These are phyloP conservation scores for Croton setiger DNA, from an alignment of 441 rosid genomes.

Conservation along the genomic window DNA sequence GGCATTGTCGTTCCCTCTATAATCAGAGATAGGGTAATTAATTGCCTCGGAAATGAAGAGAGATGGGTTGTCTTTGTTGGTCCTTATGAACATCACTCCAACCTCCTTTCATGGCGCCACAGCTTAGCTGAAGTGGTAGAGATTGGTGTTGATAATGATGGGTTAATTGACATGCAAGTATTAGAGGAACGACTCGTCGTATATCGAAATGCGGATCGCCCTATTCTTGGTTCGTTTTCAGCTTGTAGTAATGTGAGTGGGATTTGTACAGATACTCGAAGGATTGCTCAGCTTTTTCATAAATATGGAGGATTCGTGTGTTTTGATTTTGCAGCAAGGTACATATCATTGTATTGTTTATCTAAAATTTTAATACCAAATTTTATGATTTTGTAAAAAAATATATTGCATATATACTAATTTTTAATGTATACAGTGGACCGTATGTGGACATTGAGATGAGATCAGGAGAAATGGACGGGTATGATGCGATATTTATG, in stretches of 20 bases:
- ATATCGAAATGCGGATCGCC: constrained; percentile 31
- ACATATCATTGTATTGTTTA: background rate
- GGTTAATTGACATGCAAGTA: constrained; percentile 32
- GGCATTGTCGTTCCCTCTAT: constrained; percentile 50
- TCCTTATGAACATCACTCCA: constrained; percentile 73
- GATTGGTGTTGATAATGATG: constrained; percentile 19
- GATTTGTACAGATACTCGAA: constrained; percentile 39
- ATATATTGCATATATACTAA: too few relatives aligned
- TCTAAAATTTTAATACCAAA: too few relatives aligned
- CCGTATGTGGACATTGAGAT: constrained; percentile 57
- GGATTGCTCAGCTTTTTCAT: constrained; percentile 50
- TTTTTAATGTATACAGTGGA: too few relatives aligned
- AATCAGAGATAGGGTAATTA: constrained; percentile 32
- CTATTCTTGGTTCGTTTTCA: constrained; percentile 55
- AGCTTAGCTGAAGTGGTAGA: constrained; percentile 6
- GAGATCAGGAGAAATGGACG: constrained; percentile 48
- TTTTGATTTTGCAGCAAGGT: constrained; percentile 72
- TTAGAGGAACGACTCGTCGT: constrained; percentile 29
- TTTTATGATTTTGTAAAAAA: too few relatives aligned
- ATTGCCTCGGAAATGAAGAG: constrained; percentile 34
- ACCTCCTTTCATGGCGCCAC: constrained; percentile 32
- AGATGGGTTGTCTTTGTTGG: constrained; percentile 66
- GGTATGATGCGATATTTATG: constrained; percentile 57
- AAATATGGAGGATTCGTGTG: constrained; percentile 51
- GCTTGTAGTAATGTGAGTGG: constrained; percentile 75